Percentiles rank a stretch among this genome's conserved stretches.
Evolutionary conservation across 2,329 filamentous ascomycete genomes (phyloP).

Genomic region (Scopulariopsis brevicaulis): DNA sequence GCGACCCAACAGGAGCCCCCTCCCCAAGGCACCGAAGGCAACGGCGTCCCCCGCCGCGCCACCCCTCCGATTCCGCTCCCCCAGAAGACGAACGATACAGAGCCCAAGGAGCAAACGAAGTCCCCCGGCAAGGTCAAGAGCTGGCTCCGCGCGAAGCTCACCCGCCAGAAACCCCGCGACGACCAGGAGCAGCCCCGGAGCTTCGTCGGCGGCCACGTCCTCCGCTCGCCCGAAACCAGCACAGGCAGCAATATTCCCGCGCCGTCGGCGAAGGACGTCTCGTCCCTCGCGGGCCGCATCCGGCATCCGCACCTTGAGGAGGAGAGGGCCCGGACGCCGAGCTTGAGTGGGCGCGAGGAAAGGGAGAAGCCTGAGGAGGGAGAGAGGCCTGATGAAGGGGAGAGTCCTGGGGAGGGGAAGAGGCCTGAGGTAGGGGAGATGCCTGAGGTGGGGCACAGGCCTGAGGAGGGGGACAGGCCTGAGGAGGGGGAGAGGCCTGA

Average conservation of each 20-base stretch:
- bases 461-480: too few relatives aligned
- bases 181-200: background rate
- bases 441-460: background rate
- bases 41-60: background rate
- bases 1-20: background rate
- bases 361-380: background rate
- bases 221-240: background rate
- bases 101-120: background rate
- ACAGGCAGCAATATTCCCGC: background rate
- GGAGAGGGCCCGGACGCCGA: background rate
- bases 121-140: conserved; percentile 9
- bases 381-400: background rate
- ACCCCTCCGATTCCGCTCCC: background rate
- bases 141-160: conserved; percentile 4
- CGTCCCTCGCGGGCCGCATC: background rate
- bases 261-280: background rate
- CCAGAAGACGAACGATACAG: background rate
- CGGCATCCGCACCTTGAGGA: background rate
- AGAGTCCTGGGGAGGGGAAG: background rate
- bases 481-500: background rate
- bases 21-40: background rate
- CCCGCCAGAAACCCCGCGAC: background rate
- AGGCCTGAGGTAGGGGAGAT: background rate
- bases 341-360: background rate
- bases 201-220: conserved; percentile 1